These are phyloP conservation scores for Fusarium tanahbumbuense DNA, from an alignment of 2,329 filamentous ascomycete species.

Conservation along the genomic window DNA sequence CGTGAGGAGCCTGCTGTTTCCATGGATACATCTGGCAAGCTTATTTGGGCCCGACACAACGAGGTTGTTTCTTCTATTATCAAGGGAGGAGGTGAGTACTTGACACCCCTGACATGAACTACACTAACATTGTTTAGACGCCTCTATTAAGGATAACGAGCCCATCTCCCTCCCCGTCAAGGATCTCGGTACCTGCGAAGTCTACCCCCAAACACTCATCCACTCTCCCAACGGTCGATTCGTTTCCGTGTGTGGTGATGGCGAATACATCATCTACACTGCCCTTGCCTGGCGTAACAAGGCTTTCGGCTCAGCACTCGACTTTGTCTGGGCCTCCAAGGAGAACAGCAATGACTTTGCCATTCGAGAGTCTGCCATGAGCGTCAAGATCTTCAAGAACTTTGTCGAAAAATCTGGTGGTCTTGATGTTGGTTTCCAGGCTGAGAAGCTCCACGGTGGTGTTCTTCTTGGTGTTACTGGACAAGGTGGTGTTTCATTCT, in stretches of 20 bases:
- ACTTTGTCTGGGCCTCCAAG: constrained; percentile 97
- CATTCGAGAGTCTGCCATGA: constrained; percentile 92
- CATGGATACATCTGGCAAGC: constrained; percentile 95
- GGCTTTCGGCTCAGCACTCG: constrained; percentile 92
- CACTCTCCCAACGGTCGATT: constrained; percentile 97
- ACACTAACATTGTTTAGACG: too few relatives aligned
- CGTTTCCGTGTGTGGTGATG: constrained; percentile 85
- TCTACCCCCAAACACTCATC: constrained; percentile 92
- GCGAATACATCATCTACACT: constrained; percentile 99
- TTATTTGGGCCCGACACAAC: constrained; percentile 95
- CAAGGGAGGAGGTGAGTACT: constrained; percentile 77
- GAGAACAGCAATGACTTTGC: constrained; percentile 99
- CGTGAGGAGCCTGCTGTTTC: constrained; percentile 97
- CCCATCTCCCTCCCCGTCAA: constrained; percentile 90
- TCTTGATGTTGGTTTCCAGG: constrained; percentile 93
- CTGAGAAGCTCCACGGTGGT: constrained; percentile 89
- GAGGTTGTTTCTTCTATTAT: constrained; percentile 96
- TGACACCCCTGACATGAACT: too few relatives aligned
- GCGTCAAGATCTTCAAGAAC: constrained; percentile 97
- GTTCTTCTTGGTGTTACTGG: constrained; percentile 94
- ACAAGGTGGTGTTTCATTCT: constrained; percentile 93
- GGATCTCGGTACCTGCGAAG: constrained; percentile 94
- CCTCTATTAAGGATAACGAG: constrained; percentile 85
- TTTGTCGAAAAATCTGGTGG: constrained; percentile 92
- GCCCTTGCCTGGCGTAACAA: constrained; percentile 97